Conservation (phyloP, 2,329 filamentous ascomycete genomes). For the Diaporthe citrichinensis region DNA sequence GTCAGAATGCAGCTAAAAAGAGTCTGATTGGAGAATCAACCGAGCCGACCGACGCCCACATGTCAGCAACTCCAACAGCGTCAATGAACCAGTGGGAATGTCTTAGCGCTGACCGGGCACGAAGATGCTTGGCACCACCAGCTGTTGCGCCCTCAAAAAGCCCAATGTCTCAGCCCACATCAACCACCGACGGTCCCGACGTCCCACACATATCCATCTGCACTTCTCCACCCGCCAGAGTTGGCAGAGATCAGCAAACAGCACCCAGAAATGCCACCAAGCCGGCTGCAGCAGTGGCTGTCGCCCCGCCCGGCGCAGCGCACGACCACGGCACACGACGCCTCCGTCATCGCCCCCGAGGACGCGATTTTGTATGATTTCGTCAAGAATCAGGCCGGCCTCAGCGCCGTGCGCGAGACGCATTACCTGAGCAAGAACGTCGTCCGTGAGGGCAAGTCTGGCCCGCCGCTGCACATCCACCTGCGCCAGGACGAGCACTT, state of each 20-base stretch:
- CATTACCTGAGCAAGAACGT: constrained; percentile 21
- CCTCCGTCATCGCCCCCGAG: not conserved
- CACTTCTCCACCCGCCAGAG: too few species aligned
- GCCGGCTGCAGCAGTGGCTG: constrained; percentile 35
- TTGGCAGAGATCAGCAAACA: not conserved
- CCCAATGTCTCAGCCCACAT: not conserved
- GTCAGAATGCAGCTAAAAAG: accelerated
- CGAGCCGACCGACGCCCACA: not conserved
- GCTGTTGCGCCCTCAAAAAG: not conserved
- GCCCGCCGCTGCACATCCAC: constrained; percentile 40
- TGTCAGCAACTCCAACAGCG: not conserved
- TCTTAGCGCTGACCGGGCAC: not conserved
- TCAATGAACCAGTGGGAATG: not conserved
- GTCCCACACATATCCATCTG: too few species aligned
- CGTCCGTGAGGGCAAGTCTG: constrained; percentile 30
- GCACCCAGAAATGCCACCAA: not conserved
- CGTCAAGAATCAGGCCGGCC: not conserved
- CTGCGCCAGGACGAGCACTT: constrained; percentile 36
- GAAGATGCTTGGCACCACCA: not conserved
- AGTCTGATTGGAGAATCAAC: not conserved
- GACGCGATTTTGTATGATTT: constrained; percentile 32
- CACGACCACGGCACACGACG: constrained; percentile 25
- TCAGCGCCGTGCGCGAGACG: constrained; percentile 25
- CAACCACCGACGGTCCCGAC: not conserved
- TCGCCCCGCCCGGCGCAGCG: constrained; percentile 35